Evolutionary conservation across 2,329 filamentous ascomycete genomes (phyloP), one percentile per base, ranked within the genome.

Genomic region (Alternaria sp.): DNA sequence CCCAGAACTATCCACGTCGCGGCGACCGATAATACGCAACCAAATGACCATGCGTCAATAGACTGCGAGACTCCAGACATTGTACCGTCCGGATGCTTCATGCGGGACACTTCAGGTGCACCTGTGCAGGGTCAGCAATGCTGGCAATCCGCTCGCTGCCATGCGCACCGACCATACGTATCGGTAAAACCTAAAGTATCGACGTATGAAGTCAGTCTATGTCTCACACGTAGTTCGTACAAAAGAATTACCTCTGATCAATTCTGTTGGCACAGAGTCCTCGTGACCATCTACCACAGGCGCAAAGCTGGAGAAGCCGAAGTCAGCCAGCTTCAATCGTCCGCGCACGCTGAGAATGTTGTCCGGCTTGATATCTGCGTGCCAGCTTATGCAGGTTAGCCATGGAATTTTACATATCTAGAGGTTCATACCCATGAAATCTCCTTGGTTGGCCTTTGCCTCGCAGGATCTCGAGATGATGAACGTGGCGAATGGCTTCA

Each of bases 311-410:
- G 78, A 73, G 55, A 79, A 80, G 0, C 80, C 81, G 6, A 74
- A 77, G 57, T 82, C 81, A 1, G 79, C 78, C 0, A 83, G 68
- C 59, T 82, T 82, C 57, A 79, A 80, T 3, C 72, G 56, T 4
- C 68, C 75, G 4, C 70, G 50, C 1, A 82, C 72, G 2, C 59
- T 69, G 63, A 83, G 77, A 50, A 83, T 81, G 46, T 83, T 83
- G 54, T 82, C 78, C 11, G 81, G 77, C 59, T 83, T 84, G 57
- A 84, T 71, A 72, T 84, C 82, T 10, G 75, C 74, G 63, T 83
- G 81, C 78, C 79, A 82, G 1, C 80, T 82, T 23, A 4, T 30
- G 2, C 1, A 3, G 5, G 25, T 62, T n/a, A 45, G 49, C 23
- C 8, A 1, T 73, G 72, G 57, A 10, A 21, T 65, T 11, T 3